phyloP scores from a whole-genome alignment of 2,329 filamentous ascomycete genomes.

The Phialophora tarda region DNA sequence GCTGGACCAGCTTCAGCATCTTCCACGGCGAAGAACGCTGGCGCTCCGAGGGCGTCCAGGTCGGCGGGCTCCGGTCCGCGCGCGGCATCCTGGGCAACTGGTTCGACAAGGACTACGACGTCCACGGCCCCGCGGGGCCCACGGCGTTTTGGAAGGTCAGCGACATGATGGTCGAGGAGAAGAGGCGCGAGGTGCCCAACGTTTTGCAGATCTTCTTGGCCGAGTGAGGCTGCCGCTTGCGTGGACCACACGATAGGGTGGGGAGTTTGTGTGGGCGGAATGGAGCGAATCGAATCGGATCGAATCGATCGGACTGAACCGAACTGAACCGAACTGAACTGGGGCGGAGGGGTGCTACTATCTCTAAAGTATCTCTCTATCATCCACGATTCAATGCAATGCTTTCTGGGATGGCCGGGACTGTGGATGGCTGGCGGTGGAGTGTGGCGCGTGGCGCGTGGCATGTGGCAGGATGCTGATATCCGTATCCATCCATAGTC shows the following conservation, averaged over 20 bases:
- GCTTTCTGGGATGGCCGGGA: not conserved
- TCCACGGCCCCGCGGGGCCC: conserved; percentile 72
- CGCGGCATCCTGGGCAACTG: conserved; percentile 75
- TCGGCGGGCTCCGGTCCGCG: conserved; percentile 69
- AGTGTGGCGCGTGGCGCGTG: not conserved
- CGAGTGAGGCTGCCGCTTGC: not conserved
- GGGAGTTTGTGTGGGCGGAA: not conserved
- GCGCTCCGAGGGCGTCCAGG: conserved; percentile 77
- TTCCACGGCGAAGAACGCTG: conserved; percentile 71
- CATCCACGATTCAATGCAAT: not conserved
- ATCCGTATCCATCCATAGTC: not conserved
- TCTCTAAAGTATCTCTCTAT: not conserved
- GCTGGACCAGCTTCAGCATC: conserved; percentile 74
- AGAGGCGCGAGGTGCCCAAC: conserved; percentile 10
- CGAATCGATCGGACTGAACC: too few species aligned
- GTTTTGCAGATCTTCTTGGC: conserved; percentile 26
- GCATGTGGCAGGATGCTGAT: not conserved
- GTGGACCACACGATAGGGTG: not conserved
- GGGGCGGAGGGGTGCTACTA: not conserved
- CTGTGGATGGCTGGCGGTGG: not conserved
- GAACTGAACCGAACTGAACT: too few species aligned
- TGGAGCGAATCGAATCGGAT: not conserved
- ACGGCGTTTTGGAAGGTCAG: conserved; percentile 79
- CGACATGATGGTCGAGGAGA: conserved; percentile 51
- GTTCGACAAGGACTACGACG: conserved; percentile 77